Percentiles rank a stretch among this genome's conserved stretches.
Evolutionary conservation across 2,329 filamentous ascomycete species (phyloP).

Genomic region (Paracoccidioides brasiliensis): DNA sequence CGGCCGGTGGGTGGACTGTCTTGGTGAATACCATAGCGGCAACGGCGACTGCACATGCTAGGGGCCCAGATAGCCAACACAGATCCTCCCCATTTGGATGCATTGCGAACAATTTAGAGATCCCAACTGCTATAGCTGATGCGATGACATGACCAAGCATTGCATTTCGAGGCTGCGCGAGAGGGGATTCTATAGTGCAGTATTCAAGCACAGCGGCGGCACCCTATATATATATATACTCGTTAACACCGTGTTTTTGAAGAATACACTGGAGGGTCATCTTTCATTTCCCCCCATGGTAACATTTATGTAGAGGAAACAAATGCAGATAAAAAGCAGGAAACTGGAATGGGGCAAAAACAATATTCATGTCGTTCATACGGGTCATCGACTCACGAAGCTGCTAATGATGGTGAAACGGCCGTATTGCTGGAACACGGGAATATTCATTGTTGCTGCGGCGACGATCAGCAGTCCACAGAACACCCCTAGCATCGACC

Average conservation of each 20-base stretch:
- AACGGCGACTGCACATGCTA: constrained; percentile 52
- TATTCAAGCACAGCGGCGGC: constrained; percentile 66
- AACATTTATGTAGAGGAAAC: not conserved
- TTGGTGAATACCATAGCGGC: constrained; percentile 56
- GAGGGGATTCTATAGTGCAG: constrained; percentile 56
- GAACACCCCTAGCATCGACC: constrained; percentile 54
- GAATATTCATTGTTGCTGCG: constrained; percentile 42
- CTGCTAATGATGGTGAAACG: constrained; percentile 54
- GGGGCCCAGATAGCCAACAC: constrained; percentile 51
- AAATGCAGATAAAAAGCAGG: not conserved
- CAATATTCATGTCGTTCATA: not conserved
- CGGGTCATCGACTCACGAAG: constrained; percentile 42
- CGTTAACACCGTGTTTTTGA: not conserved
- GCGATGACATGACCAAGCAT: constrained; percentile 55
- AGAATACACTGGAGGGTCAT: not conserved
- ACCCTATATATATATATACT: constrained; percentile 36
- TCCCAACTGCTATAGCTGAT: constrained; percentile 45
- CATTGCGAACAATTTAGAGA: constrained; percentile 53
- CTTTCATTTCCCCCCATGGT: not conserved
- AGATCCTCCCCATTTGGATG: constrained; percentile 35
- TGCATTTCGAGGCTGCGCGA: constrained; percentile 59
- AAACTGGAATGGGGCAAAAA: not conserved
- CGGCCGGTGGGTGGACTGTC: constrained; percentile 61
- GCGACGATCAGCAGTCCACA: constrained; percentile 47
- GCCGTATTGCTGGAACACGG: constrained; percentile 39